Evolutionary conservation across 2,329 filamentous ascomycete species (phyloP), one percentile per base, ranked within the genome.

Genomic region (Talaromyces islandicus): DNA sequence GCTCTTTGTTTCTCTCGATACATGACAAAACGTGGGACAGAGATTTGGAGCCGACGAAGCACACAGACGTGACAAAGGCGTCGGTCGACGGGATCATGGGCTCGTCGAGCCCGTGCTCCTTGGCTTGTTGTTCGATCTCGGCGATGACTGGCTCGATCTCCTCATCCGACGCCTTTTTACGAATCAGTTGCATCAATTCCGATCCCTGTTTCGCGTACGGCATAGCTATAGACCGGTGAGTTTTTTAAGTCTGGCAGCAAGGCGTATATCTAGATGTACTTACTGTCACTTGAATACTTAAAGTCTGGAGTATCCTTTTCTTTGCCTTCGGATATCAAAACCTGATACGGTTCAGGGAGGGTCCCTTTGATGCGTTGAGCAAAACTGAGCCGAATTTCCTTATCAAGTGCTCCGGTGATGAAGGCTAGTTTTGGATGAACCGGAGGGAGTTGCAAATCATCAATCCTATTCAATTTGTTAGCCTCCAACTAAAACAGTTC

Each of bases 251-350:
- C 35, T 38, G 9, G 14, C 5, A n/a, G 14, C 5, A 38, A 27
- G 35, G 12, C 24, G 51, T 19, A 12, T 19, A 12, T 12, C 41
- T 24, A 38, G 17, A 43, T 10, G 11, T 60, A 81, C 85, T 77
- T 80, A 91, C 89, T 80, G 59, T 90, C 86, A 62, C 88, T 80
- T 25, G 86, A 85, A 71, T 90, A 99, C 75, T 97, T 97, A 79
- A 96, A 97, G 63, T 93, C 89, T 0, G 94, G 94, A n/a, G 89
- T 90, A 71, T 99, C 94, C 70, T 94, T 91, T 75, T 97, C 93
- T 73, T 96, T 95, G 65, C 89, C 91, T 57, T 90, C 86, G 0
- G 89, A 84, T 65, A 99, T 93, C 62, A 99, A 78, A 2, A 80
- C 78, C 67, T 92, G 86, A 71, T 96, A 97, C 7, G 88, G 85